Conservation (phyloP, 495 filamentous ascomycete genomes). For the Annulohypoxylon moriforme region DNA sequence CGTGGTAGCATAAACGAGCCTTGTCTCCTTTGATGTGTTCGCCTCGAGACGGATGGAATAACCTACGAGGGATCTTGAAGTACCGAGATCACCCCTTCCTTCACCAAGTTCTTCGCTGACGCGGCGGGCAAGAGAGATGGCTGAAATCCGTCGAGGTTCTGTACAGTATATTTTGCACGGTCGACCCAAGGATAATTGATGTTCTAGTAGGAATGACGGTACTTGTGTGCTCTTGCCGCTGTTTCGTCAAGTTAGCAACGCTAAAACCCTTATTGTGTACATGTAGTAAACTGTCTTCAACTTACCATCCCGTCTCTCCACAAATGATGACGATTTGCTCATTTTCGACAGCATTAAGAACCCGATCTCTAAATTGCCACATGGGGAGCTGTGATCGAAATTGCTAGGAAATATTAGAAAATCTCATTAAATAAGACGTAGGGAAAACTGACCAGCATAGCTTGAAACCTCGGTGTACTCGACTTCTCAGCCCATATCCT, state of each 20-base stretch:
- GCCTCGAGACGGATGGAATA: constrained; percentile 94
- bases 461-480: constrained; percentile 67
- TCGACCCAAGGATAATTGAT: constrained; percentile 82
- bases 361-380: constrained; percentile 82
- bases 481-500: constrained; percentile 78
- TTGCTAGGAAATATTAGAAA: constrained; percentile 48
- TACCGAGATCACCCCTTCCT: constrained; percentile 81
- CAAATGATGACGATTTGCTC: constrained; percentile 90
- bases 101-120: constrained; percentile 97
- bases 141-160: constrained; percentile 95
- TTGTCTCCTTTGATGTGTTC: constrained; percentile 80
- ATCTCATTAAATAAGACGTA: neutral
- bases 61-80: constrained; percentile 83
- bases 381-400: constrained; percentile 83
- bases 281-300: neutral
- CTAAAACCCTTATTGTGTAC: neutral
- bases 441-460: constrained; percentile 61
- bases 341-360: constrained; percentile 75
- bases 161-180: constrained; percentile 94
- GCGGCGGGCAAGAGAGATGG: constrained; percentile 88
- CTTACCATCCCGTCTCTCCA: constrained; percentile 88
- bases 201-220: constrained; percentile 89
- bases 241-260: constrained; percentile 30
- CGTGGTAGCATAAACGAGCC: constrained; percentile 85
- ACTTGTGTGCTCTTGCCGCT: constrained; percentile 97